Evolutionary conservation across 2,329 filamentous ascomycete species (phyloP), one percentile per base, ranked within the genome.

Genomic region (Talaromyces sp.): DNA sequence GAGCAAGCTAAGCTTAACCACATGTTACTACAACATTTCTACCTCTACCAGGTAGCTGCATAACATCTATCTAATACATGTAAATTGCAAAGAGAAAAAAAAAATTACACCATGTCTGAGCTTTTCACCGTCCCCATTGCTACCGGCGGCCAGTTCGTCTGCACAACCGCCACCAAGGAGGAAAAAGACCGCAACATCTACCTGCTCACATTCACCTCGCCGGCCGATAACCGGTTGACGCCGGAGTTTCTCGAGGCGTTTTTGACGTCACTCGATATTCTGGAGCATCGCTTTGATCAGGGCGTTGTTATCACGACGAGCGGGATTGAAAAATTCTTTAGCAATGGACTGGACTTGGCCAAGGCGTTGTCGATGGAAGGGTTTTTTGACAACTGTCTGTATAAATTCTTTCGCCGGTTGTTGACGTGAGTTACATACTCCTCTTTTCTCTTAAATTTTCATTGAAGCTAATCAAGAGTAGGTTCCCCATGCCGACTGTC

Each of bases 261-360:
- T 42, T 78, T 90, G 34, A 79, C 87, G 10, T 88, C 90, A 4
- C 85, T 95, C 64, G 90, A 95, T 76, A 86, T 91, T 27, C 78
- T 95, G 69, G 88, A 92, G 74, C 83, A 87, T 63, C 82, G 82
- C 59, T 82, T 89, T 68, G 81, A 84, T 0, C 83, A 84, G n/a
- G 91, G 91, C 58, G 90, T 93, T 5, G 81, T 95, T 14, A 79
- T 93, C 62, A 94, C 90, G 5, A 94, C 90, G 0, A 90, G 87
- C 50, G 85, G 82, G 55, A 89, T 93, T 62, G 73, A 80, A 57
- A 95, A 95, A 72, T 94, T 94, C 81, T 95, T 89, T 79, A 88
- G 84, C 73, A 94, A 94, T 76, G 91, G 91, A 0, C 82, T 95
- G n/a, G 89, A 95, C 73, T 83, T 93, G 14, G 81, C 86, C 44